phyloP scores from a whole-genome alignment of 192 early-diverging fungal genomes.

The Lunasporangiospora selenospora region DNA sequence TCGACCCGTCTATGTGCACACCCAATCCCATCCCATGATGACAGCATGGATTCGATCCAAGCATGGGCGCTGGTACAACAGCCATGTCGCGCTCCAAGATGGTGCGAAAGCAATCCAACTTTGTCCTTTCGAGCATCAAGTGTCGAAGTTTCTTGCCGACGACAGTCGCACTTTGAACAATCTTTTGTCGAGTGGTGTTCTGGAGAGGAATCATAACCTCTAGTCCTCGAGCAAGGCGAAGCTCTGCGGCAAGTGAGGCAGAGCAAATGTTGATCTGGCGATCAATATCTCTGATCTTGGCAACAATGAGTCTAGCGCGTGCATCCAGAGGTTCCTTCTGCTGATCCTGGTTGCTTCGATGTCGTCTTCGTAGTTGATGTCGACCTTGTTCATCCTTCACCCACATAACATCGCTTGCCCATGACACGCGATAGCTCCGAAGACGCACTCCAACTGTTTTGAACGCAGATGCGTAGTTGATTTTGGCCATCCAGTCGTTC shows the following conservation, averaged over 20 bases:
- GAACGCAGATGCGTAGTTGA: slow-evolving; percentile 82
- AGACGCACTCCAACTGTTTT: slow-evolving; percentile 62
- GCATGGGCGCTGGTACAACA: slow-evolving; percentile 1
- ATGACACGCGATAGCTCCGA: slow-evolving; percentile 36
- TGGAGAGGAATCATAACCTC: slow-evolving; percentile 72
- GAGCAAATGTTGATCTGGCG: slow-evolving; percentile 55
- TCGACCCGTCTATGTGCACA: not conserved
- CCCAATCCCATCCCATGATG: not conserved
- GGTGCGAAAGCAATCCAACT: slow-evolving; percentile 75
- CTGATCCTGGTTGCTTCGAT: not conserved
- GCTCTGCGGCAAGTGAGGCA: slow-evolving; percentile 56
- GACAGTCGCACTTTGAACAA: slow-evolving; percentile 59
- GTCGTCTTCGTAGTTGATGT: slow-evolving; percentile 28
- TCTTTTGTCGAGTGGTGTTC: slow-evolving; percentile 65
- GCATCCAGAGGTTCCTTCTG: slow-evolving; percentile 18
- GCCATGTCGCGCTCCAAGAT: slow-evolving; percentile 62
- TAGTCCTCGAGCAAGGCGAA: slow-evolving; percentile 69
- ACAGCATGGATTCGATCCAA: not conserved
- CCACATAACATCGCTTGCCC: slow-evolving; percentile 39
- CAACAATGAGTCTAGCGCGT: slow-evolving; percentile 45
- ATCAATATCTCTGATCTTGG: slow-evolving; percentile 57
- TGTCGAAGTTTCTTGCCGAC: slow-evolving; percentile 62
- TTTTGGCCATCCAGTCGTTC: slow-evolving; percentile 82
- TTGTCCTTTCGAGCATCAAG: slow-evolving; percentile 64
- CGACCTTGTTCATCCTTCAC: slow-evolving; percentile 47